A percentile compares a stretch with the other conserved stretches of the same genome.
Conservation (phyloP, 2,329 filamentous ascomycete species). For the Rutstroemia sydowiana region DNA sequence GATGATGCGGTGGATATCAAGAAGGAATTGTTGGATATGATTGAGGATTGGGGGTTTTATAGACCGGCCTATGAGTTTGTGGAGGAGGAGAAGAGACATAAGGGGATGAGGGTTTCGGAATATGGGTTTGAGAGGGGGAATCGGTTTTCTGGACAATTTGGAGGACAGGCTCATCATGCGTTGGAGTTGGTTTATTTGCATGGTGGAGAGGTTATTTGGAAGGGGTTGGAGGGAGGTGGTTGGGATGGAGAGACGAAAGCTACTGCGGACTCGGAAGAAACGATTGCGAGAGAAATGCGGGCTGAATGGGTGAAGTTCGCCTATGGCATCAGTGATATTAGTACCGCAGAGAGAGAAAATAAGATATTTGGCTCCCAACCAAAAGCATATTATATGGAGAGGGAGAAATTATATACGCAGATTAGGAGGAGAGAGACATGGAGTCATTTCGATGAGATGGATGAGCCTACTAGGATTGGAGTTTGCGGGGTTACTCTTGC, state of each 20-base stretch:
- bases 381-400: neutral
- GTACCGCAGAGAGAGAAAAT: neutral
- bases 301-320: slow-evolving; percentile 9
- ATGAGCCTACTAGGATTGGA: neutral
- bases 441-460: neutral
- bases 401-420: neutral
- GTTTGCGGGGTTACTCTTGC: neutral
- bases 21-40: neutral
- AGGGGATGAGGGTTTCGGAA: neutral
- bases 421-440: neutral
- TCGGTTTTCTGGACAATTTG: neutral
- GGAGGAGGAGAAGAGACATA: neutral
- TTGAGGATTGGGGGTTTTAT: neutral
- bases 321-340: neutral
- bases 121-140: slow-evolving; percentile 9
- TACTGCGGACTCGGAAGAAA: too few species aligned
- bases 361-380: neutral
- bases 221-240: neutral
- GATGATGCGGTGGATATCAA: neutral
- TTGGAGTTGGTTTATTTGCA: slow-evolving; percentile 12
- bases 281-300: neutral
- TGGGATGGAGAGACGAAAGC: slow-evolving; percentile 1
- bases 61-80: neutral
- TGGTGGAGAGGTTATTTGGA: slow-evolving; percentile 8
- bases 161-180: neutral